Conservation (phyloP, 352 stramenopile genomes). For the Globisporangium cederbergense region DNA sequence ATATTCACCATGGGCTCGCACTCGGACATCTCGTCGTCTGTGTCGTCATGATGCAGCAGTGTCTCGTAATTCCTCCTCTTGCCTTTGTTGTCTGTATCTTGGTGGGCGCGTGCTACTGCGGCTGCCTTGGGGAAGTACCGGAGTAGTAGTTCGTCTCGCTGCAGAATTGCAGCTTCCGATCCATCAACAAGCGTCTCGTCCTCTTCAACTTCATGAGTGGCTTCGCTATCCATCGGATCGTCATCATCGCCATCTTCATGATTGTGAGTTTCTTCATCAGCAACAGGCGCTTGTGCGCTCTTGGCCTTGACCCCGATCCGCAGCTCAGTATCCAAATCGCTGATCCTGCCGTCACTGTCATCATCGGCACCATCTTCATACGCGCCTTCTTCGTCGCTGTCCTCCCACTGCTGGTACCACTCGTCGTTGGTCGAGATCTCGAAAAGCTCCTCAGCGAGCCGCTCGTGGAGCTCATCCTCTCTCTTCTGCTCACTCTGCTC, state of each 20-base stretch:
- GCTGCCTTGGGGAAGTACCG: slow-evolving; percentile 33
- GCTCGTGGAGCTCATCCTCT: slow-evolving; percentile 26
- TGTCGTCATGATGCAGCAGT: neutral
- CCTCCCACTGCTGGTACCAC: slow-evolving; percentile 60
- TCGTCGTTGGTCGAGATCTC: slow-evolving; percentile 65
- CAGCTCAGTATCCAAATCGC: neutral
- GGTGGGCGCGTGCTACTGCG: neutral
- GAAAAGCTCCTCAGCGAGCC: slow-evolving; percentile 49
- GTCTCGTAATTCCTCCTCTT: slow-evolving; percentile 2
- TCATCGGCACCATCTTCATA: neutral
- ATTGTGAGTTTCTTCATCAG: neutral
- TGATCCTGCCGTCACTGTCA: slow-evolving; percentile 5
- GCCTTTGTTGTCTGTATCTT: neutral
- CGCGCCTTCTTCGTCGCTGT: slow-evolving; percentile 26
- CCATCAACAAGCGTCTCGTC: neutral
- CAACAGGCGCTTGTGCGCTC: neutral
- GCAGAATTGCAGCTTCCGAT: neutral
- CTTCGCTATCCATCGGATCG: neutral
- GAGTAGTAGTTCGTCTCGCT: slow-evolving; percentile 36
- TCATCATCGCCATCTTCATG: slow-evolving; percentile 10
- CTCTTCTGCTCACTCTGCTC: slow-evolving; percentile 18
- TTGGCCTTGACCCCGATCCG: neutral
- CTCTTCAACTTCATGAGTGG: neutral
- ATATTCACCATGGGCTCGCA: neutral
- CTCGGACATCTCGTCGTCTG: slow-evolving; percentile 11